Percentiles rank a stretch among this genome's conserved stretches.
phyloP scores from a whole-genome alignment of 306 rosid genomes.

The Chamaecrista fasciculata region DNA sequence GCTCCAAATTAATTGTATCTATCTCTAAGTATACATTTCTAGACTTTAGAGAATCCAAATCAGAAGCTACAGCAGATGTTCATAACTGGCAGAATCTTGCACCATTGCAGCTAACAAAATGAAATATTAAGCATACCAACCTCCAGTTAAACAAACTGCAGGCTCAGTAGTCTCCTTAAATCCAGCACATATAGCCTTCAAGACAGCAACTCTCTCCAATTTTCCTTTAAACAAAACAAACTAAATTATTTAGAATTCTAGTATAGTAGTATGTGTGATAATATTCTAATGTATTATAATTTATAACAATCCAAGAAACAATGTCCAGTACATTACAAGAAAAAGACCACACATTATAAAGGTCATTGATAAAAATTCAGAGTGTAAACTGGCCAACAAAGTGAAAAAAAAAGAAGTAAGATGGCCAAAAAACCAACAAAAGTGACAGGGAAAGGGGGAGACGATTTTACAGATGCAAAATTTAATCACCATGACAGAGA shows the following conservation, averaged over 20 bases:
- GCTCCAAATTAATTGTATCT: not conserved
- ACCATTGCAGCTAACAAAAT: not conserved
- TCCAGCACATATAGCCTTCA: constrained; percentile 88
- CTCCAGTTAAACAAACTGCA: constrained; percentile 72
- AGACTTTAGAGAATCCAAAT: not conserved
- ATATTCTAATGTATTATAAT: too few relatives aligned
- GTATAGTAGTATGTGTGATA: too few relatives aligned
- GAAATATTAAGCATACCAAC: constrained; percentile 39
- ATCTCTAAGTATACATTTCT: not conserved
- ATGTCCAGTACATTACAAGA: too few relatives aligned
- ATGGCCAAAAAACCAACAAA: not conserved
- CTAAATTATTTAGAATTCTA: constrained; percentile 29
- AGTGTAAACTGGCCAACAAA: not conserved
- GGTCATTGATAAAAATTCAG: too few relatives aligned
- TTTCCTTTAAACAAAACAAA: constrained; percentile 57
- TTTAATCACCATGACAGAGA: not conserved
- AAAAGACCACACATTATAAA: too few relatives aligned
- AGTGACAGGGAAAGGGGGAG: not conserved
- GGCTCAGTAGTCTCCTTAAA: constrained; percentile 84
- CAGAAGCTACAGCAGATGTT: not conserved
- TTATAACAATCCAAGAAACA: too few relatives aligned
- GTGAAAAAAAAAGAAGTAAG: not conserved
- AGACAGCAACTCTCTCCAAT: constrained; percentile 72
- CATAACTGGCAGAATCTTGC: not conserved
- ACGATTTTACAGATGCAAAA: not conserved